Evolutionary conservation across 2,329 filamentous ascomycete genomes (phyloP).

Genomic region (Aspergillus neotritici): DNA sequence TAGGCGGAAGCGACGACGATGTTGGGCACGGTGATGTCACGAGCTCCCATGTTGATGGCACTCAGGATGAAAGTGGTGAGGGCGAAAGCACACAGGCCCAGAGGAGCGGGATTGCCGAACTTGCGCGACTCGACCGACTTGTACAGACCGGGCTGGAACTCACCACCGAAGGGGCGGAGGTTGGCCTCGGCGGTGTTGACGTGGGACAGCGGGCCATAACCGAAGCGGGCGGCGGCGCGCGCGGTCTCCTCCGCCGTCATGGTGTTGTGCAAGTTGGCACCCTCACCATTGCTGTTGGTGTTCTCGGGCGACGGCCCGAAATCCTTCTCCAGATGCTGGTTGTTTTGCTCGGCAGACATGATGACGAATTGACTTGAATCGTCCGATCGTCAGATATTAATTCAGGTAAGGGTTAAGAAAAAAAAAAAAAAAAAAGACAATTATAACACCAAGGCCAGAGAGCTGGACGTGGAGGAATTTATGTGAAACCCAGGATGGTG

Average conservation of each 20-base stretch:
- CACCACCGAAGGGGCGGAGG: conserved; percentile 62
- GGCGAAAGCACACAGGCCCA: conserved; percentile 73
- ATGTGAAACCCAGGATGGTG: conserved; percentile 22
- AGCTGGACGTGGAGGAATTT: conserved; percentile 17
- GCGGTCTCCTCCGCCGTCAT: conserved; percentile 43
- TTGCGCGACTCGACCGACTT: conserved; percentile 60
- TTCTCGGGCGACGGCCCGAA: conserved; percentile 11
- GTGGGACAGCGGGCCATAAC: conserved; percentile 49
- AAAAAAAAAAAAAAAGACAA: conserved; percentile 6
- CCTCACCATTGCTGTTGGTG: conserved; percentile 9
- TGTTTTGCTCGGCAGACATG: conserved; percentile 25
- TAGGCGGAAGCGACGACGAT: conserved; percentile 65
- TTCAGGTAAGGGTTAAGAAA: background rate
- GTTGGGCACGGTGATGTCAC: conserved; percentile 56
- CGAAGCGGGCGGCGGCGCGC: conserved; percentile 42
- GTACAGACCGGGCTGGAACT: conserved; percentile 66
- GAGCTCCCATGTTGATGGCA: conserved; percentile 63
- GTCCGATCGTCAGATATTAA: background rate
- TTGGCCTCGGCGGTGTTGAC: conserved; percentile 42
- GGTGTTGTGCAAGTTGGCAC: conserved; percentile 19
- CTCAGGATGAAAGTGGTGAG: conserved; percentile 77
- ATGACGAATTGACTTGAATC: conserved; percentile 6
- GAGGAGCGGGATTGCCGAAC: conserved; percentile 72
- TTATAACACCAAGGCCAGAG: conserved; percentile 15
- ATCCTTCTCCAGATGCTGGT: conserved; percentile 29